A percentile compares a stretch with the other conserved stretches of the same genome.
Conservation (phyloP, 306 rosid species). For the Glycine latifolia region DNA sequence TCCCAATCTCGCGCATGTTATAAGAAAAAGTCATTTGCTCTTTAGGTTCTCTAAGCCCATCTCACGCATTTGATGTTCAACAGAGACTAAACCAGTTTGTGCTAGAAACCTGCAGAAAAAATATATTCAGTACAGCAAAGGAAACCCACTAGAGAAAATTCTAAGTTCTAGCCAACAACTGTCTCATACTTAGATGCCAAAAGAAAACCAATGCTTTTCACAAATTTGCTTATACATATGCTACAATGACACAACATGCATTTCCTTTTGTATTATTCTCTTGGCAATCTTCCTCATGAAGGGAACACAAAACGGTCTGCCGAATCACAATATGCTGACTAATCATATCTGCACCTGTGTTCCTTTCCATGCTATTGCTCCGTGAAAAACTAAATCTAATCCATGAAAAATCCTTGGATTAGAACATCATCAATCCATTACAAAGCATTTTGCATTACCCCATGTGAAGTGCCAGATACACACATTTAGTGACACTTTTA, state of each 20-base stretch:
- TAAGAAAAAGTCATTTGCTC: conserved; percentile 42
- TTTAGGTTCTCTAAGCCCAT: conserved; percentile 64
- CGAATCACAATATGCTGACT: neutral
- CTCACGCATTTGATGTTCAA: conserved; percentile 88
- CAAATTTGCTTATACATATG: neutral
- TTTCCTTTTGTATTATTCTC: neutral
- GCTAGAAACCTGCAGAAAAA: conserved; percentile 81
- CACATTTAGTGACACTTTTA: neutral
- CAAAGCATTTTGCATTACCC: neutral
- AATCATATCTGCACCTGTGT: neutral
- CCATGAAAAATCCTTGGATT: neutral
- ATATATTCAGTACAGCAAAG: conserved; percentile 27
- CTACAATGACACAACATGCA: neutral
- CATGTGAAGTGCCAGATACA: neutral
- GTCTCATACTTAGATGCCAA: neutral
- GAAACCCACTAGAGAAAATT: conserved; percentile 26
- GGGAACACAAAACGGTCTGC: neutral
- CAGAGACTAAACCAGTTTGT: conserved; percentile 80
- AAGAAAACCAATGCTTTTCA: conserved; percentile 31
- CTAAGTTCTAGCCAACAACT: neutral
- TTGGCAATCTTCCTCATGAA: neutral
- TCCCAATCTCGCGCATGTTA: conserved; percentile 32
- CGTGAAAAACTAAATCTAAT: neutral
- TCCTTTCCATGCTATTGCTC: neutral
- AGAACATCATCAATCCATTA: conserved; percentile 20